Evolutionary conservation across 345 rosid genomes (phyloP).

Genomic region (Bretschneidera sinensis): DNA sequence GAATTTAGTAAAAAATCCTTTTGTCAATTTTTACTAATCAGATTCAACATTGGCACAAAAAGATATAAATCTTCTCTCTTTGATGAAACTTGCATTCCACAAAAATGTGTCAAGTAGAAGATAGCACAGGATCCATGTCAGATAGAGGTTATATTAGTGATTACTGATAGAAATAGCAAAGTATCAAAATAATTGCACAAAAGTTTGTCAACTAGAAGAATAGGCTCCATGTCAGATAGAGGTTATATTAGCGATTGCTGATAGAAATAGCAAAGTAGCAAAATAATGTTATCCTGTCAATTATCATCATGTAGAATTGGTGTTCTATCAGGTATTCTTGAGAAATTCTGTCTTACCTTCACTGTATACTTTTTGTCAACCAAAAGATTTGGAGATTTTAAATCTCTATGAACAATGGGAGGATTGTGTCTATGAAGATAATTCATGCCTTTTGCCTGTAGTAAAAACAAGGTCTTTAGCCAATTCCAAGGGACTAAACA

Average conservation of each 20-base stretch:
- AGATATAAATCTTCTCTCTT: not conserved
- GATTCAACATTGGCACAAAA: not conserved
- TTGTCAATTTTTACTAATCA: too few relatives aligned
- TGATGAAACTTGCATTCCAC: not conserved
- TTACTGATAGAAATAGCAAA: not conserved
- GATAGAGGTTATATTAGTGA: not conserved
- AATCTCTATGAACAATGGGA: constrained; percentile 95
- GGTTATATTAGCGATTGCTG: not conserved
- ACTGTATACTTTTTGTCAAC: constrained; percentile 98
- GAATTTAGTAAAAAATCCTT: not conserved
- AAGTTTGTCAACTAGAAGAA: too few relatives aligned
- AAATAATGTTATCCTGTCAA: not conserved
- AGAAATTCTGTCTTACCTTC: constrained; percentile 40
- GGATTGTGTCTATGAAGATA: constrained; percentile 94
- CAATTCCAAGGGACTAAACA: constrained; percentile 6
- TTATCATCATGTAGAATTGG: not conserved
- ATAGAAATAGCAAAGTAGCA: not conserved
- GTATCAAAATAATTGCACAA: not conserved
- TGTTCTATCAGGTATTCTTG: too few relatives aligned
- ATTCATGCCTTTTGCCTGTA: constrained; percentile 99
- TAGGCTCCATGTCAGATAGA: not conserved
- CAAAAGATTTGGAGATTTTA: constrained; percentile 95
- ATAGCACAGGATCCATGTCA: not conserved
- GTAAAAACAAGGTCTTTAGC: constrained; percentile 16
- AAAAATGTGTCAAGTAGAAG: not conserved